Base-by-base conservation (phyloP, 192 early-diverging fungal genomes). In the Fimicolochytrium jonesii region DNA sequence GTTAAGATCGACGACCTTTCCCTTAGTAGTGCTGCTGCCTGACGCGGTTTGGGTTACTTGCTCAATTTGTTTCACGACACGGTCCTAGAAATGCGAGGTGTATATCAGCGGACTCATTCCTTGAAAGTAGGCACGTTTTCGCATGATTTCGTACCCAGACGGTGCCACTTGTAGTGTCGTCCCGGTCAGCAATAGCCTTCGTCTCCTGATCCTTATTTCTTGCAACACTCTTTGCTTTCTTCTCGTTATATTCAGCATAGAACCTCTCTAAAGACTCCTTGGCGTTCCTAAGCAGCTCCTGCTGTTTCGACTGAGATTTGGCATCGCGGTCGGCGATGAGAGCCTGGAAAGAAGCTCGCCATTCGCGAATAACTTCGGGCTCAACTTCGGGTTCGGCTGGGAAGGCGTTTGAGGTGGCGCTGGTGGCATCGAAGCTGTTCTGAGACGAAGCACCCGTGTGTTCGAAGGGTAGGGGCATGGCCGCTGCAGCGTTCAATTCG, bases 161-260 rank as follows among this genome's bases (percentile, higher is more conserved):
- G 10, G 47, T 82, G 45, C 76, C 76, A n/a, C 45, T 23, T 6
- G 61, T 45, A 9, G 56, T 41, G 29, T 58, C 53, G 13, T 80
- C 73, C 26, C 74, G 34, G 6, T 37, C 50, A 18, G 56, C 70
- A 30, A 61, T 37, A 17, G 59, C 18, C 44, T 32, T 42, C 49
- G 67, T 74, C 61, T 79, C 76, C 22, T 30, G 36, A 22, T 80
- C 78, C 68, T 77, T 83, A 67, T 83, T 83, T 43, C 62, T 61
- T 3, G 56, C 39, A 34, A 81, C 63, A 6, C 48, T 50, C 61
- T 82, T 82, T 9, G 37, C 52, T 64, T 83, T 83, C 54, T 81
- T 83, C 32, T 81, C 78, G 63, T 79, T 82, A 68, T 83, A 83
- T 26, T 83, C 81, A 37, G 79, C 79, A 55, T 83, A 83, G 66